Conservation (phyloP, 768 basidiomycete genomes). For the Melanogaster broomeanus region DNA sequence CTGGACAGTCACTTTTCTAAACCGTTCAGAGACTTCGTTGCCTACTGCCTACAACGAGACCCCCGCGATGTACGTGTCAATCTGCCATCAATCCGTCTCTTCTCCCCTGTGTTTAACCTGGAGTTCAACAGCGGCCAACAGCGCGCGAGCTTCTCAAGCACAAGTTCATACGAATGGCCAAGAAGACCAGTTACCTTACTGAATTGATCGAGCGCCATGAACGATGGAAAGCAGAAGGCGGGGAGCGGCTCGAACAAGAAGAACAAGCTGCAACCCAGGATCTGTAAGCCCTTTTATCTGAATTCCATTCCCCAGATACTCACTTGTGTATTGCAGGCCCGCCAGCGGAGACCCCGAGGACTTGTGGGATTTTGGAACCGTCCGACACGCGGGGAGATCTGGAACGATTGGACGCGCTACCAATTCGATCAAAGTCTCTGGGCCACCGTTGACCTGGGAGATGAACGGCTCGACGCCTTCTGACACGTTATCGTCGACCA, state of each 20-base stretch:
- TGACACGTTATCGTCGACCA: slow-evolving; percentile 39
- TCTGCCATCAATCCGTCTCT: background rate
- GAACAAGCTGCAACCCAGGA: slow-evolving; percentile 64
- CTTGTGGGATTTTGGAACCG: slow-evolving; percentile 97
- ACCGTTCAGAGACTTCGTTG: slow-evolving; percentile 91
- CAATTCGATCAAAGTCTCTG: slow-evolving; percentile 58
- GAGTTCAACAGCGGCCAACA: slow-evolving; percentile 70
- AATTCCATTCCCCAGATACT: background rate
- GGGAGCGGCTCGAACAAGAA: slow-evolving; percentile 72
- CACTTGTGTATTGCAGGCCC: slow-evolving; percentile 38
- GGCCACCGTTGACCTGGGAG: slow-evolving; percentile 79
- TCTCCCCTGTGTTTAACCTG: slow-evolving; percentile 15
- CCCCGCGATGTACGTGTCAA: slow-evolving; percentile 73
- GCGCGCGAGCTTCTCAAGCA: slow-evolving; percentile 96
- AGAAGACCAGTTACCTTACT: slow-evolving; percentile 91
- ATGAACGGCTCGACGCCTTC: slow-evolving; percentile 57
- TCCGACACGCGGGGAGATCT: slow-evolving; percentile 67
- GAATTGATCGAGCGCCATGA: slow-evolving; percentile 96
- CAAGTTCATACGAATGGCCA: slow-evolving; percentile 93
- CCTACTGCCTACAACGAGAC: slow-evolving; percentile 91
- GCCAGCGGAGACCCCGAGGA: slow-evolving; percentile 69
- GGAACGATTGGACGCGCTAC: slow-evolving; percentile 68
- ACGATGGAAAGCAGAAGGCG: slow-evolving; percentile 90
- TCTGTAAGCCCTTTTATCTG: slow-evolving; percentile 45
- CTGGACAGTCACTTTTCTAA: slow-evolving; percentile 92